Evolutionary conservation across 257 asterid genomes (phyloP), one percentile per base, ranked within the genome.

Genomic region (Nicotiana paniculata): DNA sequence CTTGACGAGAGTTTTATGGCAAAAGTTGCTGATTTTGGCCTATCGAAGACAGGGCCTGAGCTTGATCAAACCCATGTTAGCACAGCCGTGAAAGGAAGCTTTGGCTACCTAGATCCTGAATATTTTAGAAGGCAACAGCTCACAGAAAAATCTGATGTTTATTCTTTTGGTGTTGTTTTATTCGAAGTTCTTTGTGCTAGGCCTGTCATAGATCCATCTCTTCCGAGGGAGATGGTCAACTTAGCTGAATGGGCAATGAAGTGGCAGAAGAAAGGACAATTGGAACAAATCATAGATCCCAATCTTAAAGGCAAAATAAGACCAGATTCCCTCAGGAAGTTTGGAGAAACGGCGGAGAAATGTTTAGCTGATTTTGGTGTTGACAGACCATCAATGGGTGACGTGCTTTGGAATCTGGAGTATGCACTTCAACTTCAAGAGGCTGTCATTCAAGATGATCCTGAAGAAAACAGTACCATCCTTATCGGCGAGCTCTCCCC

Each of bases 181-280:
- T 87, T 92, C 1, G 97, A 92, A 82, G 95, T 90, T 82, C 87
- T 91, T 9, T 93, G 98, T 48, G 98, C 98, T 0, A 84, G 98
- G 87, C 96, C 98, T 2, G 98, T 92, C 77, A 91, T 93, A 3
- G 97, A 93, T 77, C 97, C 97, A 6, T 83, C 98, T 17, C 93
- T 93, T 65, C 92, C 93, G 1, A 82, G 98, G n/a, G 97, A 93
- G 79, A 91, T 87, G 96, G 98, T 92, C 33, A 93, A 92, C 86
- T 84, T 93, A 75, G 98, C 96, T 8, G 98, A 93, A 81, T 93
- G 96, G 98, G 98, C 93, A 1, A 88, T 93, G 91, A 92, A 87
- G 81, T 91, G 93, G 94, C 93, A 90, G 82, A 87, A 89, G 87
- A 89, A 88, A 84, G 98, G 97, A n/a, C 91, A 87, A 84, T 89